Base-by-base conservation (phyloP, 306 rosid species). In the Begonia masoniana region DNA sequence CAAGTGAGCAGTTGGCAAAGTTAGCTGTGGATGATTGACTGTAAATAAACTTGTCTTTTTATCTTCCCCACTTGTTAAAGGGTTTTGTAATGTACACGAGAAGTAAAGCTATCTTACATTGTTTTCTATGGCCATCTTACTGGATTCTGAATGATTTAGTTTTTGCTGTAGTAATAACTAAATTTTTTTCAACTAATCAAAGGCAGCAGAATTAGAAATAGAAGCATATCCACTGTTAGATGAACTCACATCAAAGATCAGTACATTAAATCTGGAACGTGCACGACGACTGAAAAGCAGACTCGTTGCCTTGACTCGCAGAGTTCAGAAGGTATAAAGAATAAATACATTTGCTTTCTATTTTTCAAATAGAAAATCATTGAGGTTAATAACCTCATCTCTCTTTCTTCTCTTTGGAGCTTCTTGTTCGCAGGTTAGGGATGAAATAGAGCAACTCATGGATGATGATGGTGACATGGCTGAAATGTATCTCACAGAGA, bases 391-490 rank as follows among this genome's bases (percentile, higher is more conserved):
- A 14, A 4, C 60, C n/a, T 48, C 26, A 19, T 56, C 36, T 41
- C 21, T 50, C n/a, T 26, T 43, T 56, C 51, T 65, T 61, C 58
- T 59, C 54, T 43, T 57, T 9, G 57, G 41, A 63, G 64, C 55
- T 74, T 50, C 61, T 48, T 67, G 26, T 61, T 63, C 66, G 61
- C 64, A 91, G 99, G 99, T 86, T 74, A 84, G 99, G 61, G 99
- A 91, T 58, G 99, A 91, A 80, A 86, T 91, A 73, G 99, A 91
- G 77, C 99, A 91, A 75, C 96, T 91, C 64, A 91, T 91, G 99
- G 99, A 91, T 50, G 99, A 91, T 77, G 99, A 91, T 67, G 99
- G 95, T 41, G 99, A 91, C 72, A 91, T 91, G 99, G 96, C 99
- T 23, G 99, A 91, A 82, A 83, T 91, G 99, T 91, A 91, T 57